phyloP scores from a whole-genome alignment of 1,139 yeast species.

The Entelexis paramagnoliae region DNA sequence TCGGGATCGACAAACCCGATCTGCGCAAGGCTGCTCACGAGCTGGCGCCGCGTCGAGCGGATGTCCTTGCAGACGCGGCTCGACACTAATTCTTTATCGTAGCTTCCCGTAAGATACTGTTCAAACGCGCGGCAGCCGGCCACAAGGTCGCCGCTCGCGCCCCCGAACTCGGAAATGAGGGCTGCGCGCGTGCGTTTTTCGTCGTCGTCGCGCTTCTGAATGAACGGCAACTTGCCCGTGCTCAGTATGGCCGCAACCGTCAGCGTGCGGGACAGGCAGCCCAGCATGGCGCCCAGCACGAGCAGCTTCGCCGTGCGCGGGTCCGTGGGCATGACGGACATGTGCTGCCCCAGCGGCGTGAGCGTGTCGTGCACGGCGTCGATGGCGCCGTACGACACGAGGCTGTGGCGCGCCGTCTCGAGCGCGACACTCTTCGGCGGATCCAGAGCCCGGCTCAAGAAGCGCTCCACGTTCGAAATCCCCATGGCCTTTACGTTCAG shows the following conservation, averaged over 20 bases:
- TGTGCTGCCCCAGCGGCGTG: conserved; percentile 70
- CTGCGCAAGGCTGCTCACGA: conserved; percentile 55
- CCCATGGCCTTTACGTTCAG: conserved; percentile 86
- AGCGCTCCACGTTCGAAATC: conserved; percentile 54
- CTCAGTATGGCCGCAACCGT: conserved; percentile 68
- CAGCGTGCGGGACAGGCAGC: conserved; percentile 66
- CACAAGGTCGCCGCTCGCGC: conserved; percentile 56
- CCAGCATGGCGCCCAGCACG: conserved; percentile 69
- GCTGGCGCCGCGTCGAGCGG: conserved; percentile 58
- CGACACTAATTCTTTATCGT: conserved; percentile 36
- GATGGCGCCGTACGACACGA: conserved; percentile 67
- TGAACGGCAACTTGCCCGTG: conserved; percentile 56
- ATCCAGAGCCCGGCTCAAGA: conserved; percentile 67
- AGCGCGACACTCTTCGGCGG: conserved; percentile 60
- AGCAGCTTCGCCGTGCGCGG: conserved; percentile 74
- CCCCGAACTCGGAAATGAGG: conserved; percentile 29
- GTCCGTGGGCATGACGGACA: conserved; percentile 77
- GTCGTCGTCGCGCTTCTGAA: conserved; percentile 50
- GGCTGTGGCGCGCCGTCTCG: conserved; percentile 48
- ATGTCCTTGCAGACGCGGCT: conserved; percentile 60
- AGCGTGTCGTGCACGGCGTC: conserved; percentile 39
- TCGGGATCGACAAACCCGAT: conserved; percentile 55
- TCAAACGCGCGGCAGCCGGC: conserved; percentile 50
- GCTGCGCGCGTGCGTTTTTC: conserved; percentile 51
- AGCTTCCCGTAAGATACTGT: conserved; percentile 35